Percentiles rank a stretch among this genome's conserved stretches.
Evolutionary conservation across 495 filamentous ascomycete genomes (phyloP).

Genomic region (Podospora appendiculata): DNA sequence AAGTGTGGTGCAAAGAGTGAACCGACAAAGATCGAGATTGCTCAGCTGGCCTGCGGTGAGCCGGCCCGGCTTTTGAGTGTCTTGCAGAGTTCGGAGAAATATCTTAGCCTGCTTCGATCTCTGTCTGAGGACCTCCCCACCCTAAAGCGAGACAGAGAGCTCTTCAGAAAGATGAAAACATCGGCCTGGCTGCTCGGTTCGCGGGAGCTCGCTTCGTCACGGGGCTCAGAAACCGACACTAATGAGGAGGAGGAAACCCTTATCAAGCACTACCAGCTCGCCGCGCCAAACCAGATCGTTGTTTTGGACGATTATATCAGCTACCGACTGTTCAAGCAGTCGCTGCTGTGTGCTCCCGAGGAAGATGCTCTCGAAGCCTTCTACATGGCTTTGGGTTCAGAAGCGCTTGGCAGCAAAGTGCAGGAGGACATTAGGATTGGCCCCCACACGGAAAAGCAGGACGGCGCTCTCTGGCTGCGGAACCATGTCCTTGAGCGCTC

Average conservation of each 20-base stretch:
- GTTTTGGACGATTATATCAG: constrained; percentile 81
- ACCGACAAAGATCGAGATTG: constrained; percentile 78
- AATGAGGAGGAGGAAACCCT: constrained; percentile 62
- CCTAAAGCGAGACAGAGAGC: constrained; percentile 68
- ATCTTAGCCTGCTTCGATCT: constrained; percentile 69
- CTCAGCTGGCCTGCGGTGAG: constrained; percentile 65
- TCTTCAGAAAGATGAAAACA: constrained; percentile 68
- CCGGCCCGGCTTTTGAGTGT: constrained; percentile 70
- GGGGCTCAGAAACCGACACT: constrained; percentile 34
- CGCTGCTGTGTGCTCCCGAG: constrained; percentile 75
- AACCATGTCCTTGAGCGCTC: constrained; percentile 78
- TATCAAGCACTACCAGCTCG: constrained; percentile 70
- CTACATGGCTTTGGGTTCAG: constrained; percentile 60
- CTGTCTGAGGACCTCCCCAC: constrained; percentile 60
- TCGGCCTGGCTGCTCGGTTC: constrained; percentile 73
- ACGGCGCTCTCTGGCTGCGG: constrained; percentile 49
- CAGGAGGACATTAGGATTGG: constrained; percentile 52
- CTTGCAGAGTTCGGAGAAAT: constrained; percentile 74
- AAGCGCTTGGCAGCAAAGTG: constrained; percentile 50
- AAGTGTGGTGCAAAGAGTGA: constrained; percentile 84
- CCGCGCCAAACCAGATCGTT: constrained; percentile 59
- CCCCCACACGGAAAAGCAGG: constrained; percentile 36
- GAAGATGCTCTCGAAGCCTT: constrained; percentile 82
- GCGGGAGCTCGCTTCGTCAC: constrained; percentile 54
- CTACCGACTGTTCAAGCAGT: constrained; percentile 75